phyloP scores from a whole-genome alignment of 2,329 filamentous ascomycete genomes.

The Colletotrichum endophyticum region DNA sequence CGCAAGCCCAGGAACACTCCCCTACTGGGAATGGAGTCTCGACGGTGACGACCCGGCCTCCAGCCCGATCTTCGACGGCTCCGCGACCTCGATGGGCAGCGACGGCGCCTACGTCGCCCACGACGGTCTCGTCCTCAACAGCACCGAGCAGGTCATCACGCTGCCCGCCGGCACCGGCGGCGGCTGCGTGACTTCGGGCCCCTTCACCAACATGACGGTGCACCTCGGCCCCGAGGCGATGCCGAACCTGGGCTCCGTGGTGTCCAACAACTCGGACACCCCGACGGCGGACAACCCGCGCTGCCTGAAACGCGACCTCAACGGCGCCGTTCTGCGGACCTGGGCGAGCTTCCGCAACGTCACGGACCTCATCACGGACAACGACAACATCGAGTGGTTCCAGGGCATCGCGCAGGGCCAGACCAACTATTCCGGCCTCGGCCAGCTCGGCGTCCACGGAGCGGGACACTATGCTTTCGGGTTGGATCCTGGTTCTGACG shows the following conservation, averaged over 20 bases:
- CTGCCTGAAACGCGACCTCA: constrained; percentile 43
- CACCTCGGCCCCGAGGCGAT: constrained; percentile 37
- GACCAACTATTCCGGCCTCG: constrained; percentile 27
- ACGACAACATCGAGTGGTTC: constrained; percentile 28
- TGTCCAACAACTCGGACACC: constrained; percentile 19
- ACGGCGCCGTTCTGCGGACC: constrained; percentile 22
- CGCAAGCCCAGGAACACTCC: constrained; percentile 11
- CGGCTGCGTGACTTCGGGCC: constrained; percentile 40
- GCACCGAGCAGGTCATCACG: constrained; percentile 23
- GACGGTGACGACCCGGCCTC: constrained; percentile 28
- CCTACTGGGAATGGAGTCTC: constrained; percentile 7
- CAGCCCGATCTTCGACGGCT: constrained; percentile 44
- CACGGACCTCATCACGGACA: constrained; percentile 33
- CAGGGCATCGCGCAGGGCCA: constrained; percentile 39
- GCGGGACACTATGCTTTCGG: constrained; percentile 46
- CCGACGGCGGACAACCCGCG: constrained; percentile 43
- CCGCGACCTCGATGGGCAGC: constrained; percentile 38
- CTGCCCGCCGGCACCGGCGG: constrained; percentile 53
- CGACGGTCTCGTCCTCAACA: constrained; percentile 20
- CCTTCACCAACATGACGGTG: constrained; percentile 42
- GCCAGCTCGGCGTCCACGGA: constrained; percentile 39
- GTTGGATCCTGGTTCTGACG: constrained; percentile 50
- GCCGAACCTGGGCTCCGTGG: constrained; percentile 15
- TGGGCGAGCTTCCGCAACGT: constrained; percentile 26
- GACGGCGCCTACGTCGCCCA: constrained; percentile 37